Conservation (phyloP, 2,329 filamentous ascomycete species). For the Cytospora schulzeri region DNA sequence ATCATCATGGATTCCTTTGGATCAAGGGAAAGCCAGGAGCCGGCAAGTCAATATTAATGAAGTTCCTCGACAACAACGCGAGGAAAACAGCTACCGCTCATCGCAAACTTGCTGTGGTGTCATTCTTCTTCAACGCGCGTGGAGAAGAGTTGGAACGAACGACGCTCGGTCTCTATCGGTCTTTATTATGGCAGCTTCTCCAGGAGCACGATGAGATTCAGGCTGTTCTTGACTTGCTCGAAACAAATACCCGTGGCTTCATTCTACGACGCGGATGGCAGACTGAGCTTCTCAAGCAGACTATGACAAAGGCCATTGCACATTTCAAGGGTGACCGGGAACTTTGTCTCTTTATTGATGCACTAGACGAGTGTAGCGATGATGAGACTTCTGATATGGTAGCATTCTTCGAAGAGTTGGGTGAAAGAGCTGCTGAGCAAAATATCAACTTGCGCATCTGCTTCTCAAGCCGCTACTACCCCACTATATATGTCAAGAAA, state of each 20-base stretch:
- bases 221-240: constrained; percentile 34
- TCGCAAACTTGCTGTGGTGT: constrained; percentile 35
- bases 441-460: constrained; percentile 38
- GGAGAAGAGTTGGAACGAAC: constrained; percentile 48
- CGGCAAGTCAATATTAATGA: constrained; percentile 52
- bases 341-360: constrained; percentile 40
- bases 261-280: background rate
- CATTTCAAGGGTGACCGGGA: constrained; percentile 11
- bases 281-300: constrained; percentile 31
- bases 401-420: constrained; percentile 43
- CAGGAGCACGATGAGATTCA: constrained; percentile 36
- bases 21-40: constrained; percentile 49
- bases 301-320: constrained; percentile 31
- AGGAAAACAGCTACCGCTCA: constrained; percentile 26
- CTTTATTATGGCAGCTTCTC: constrained; percentile 51
- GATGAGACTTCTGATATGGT: constrained; percentile 46
- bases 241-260: background rate
- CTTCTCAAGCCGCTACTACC: constrained; percentile 51
- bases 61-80: constrained; percentile 36
- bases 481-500: constrained; percentile 38
- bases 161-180: constrained; percentile 51
- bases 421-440: constrained; percentile 29
- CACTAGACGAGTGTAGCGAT: constrained; percentile 52
- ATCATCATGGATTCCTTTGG: constrained; percentile 48
- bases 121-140: constrained; percentile 54